Evolutionary conservation across 2,329 filamentous ascomycete species (phyloP), one percentile per base, ranked within the genome.

Genomic region (Xylaria sp.): DNA sequence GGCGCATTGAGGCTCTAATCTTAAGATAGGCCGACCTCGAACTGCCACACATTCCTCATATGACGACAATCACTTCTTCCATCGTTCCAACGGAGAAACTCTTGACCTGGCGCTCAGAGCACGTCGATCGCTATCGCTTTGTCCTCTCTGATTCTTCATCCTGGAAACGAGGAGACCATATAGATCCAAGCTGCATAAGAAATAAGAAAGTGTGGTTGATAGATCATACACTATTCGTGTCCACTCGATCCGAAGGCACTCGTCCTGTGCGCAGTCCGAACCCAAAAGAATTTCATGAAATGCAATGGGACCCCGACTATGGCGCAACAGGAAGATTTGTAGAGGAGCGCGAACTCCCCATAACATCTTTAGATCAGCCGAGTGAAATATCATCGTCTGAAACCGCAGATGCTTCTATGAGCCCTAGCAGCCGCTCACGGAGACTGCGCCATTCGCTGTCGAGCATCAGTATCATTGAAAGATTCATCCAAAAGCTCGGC

Each of bases 41-140:
- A 64, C 80, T 84, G 48, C 83, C 83, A 52, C 83, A 84, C 65
- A 78, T 83, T n/a, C 83, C 83, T 13, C 83, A 84, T 72, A 81
- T 84, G 73, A 83, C 80, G 7, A 84, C 83, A 5, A 81, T 84
- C 52, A 82, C 82, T 37, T 78, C 81, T 3, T 77, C 77, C 3
- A 82, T 84, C 65, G 76, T 79, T 23, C 82, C 82, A 2, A 84
- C 83, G 0, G 70, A 77, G 18, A 75, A 59, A 28, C 77, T 84
- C 3, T 67, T 76, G 9, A 72, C 73, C 28, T 84, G 82, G 81
- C 78, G 82, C 58, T 73, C 73, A 37, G 73, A 76, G 13, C 81
- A 83, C 54, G 67, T 80, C 31, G 75, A 79, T 25, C 77, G 82
- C 37, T 84, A 84, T 68, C 76, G 73, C 15, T 83, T 80, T 20